These are phyloP conservation scores for Paratinospora sagittata DNA, from an alignment of 164 flowering plant genomes.

Conservation along the genomic window DNA sequence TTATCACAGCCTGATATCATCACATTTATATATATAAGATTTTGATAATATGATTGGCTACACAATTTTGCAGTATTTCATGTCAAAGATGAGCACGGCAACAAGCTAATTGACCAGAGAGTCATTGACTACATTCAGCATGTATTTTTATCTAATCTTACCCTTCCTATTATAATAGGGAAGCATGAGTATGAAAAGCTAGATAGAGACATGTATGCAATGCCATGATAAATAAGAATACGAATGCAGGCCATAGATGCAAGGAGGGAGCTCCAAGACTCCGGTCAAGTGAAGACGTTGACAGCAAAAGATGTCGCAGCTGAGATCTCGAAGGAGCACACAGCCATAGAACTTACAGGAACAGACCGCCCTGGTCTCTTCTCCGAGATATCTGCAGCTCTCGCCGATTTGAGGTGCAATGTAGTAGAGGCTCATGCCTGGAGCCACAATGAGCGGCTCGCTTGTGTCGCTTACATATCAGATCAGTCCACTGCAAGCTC, in stretches of 20 bases:
- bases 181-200: neutral
- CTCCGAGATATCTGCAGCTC: slow-evolving; percentile 70
- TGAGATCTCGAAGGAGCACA: slow-evolving; percentile 28
- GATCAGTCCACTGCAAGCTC: slow-evolving; percentile 36
- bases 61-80: slow-evolving; percentile 60
- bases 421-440: slow-evolving; percentile 69
- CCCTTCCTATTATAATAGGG: neutral
- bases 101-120: slow-evolving; percentile 42
- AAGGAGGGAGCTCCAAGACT: slow-evolving; percentile 20
- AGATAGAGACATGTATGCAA: neutral
- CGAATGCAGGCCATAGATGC: slow-evolving; percentile 44
- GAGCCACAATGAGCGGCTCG: slow-evolving; percentile 67
- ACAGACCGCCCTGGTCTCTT: slow-evolving; percentile 68
- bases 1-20: neutral
- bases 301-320: slow-evolving; percentile 1
- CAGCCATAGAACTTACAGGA: slow-evolving; percentile 57
- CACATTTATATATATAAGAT: too few species aligned
- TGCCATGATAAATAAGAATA: too few species aligned
- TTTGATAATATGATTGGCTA: neutral
- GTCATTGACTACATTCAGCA: slow-evolving; percentile 48
- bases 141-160: slow-evolving; percentile 27
- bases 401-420: slow-evolving; percentile 60
- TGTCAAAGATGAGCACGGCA: slow-evolving; percentile 55
- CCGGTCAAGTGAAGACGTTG: slow-evolving; percentile 12
- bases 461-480: slow-evolving; percentile 56